Evolutionary conservation across 139 green algal species (phyloP), one percentile per base, ranked within the genome.

Genomic region (Chlorella sp.): DNA sequence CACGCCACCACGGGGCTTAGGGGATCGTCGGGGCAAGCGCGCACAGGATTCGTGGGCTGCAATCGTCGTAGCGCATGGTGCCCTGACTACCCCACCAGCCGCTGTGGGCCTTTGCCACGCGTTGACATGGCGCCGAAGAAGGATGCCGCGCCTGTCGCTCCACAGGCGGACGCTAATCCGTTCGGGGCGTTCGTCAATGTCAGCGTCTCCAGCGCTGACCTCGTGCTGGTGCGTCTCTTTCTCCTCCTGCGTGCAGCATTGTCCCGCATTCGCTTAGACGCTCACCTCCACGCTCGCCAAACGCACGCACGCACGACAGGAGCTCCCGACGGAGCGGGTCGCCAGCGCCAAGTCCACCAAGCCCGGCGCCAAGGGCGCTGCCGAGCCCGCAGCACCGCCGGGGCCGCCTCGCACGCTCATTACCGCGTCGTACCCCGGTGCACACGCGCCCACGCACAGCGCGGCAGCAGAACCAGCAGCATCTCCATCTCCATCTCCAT

Each of bases 111-210:
- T n/a, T n/a, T n/a, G n/a, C n/a, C 55, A 63, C 20, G 61, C 6
- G 22, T 67, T 67, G 61, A 67, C 14, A 20, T 27, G 55, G 55
- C 55, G 27, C 65, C 65, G 1, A 71, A 71, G 35, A 71, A 51
- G 24, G 65, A 71, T 2, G 24, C 35, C 17, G 65, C n/a, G n/a
- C 62, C 65, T 5, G 33, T 20, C 33, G 51, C 51, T 24, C 51
- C 51, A 62, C 23, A 31, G 51, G 23, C 36, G 65, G 65, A 71
- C 35, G 5, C 24, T 2, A 61, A 71, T 34, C 65, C 65, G 1
- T 71, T 60, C 33, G 65, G 65, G 3, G 65, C 65, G 23, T 71
- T 71, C 61, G 24, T 71, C 1, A 71, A 71, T 29, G 33, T 71
- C 1, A 35, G 17, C 36, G 35, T 71, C 29, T 4, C 35, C 17